Base-by-base conservation (phyloP, 2,329 filamentous ascomycete genomes). In the Fusarium begoniae region DNA sequence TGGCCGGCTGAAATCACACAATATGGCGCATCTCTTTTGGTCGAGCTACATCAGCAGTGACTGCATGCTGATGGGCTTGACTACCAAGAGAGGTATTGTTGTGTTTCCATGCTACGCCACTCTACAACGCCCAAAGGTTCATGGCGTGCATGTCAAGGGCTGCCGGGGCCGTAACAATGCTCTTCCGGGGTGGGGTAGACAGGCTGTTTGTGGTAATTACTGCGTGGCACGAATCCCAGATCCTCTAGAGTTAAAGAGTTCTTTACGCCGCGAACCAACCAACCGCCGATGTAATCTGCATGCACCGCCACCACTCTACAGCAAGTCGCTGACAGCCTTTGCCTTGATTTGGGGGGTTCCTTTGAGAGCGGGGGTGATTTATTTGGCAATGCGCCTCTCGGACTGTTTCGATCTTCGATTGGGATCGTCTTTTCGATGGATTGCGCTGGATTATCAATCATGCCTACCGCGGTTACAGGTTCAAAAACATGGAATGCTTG, bases 251-350 rank as follows among this genome's bases (percentile, higher is more conserved):
- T 53, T 53, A 57, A 41, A 54, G 40, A 35, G 30, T 67, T 55
- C 63, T 63, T 63, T 22, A 28, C 64, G 68, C 47, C 15, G 43
- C 48, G 37, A 24, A 35, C 32, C 32, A 24, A 22, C 20, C 20
- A 28, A 28, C 20, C 24, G 24, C 43, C 43, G 13, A 43, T 35
- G 48, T 15, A 47, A 47, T 18, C 18, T 37, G 55, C 43, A 30
- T 54, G 59, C 67, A 70, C 59, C 53, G 67, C 67, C 67, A 66
- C 67, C 37, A 38, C 22, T 50, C 26, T 65, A 43, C 57, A 56
- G 22, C 43, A 53, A 53, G n/a, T 53, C 9, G 17, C 20, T 24
- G 4, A 53, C 30, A 35, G 20, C 38, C 44, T 26, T 50, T 47
- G 26, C 43, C 32, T 50, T 54, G 40, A 15, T 59, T 53, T 58